Evolutionary conservation across 2,329 filamentous ascomycete genomes (phyloP), one percentile per base, ranked within the genome.

Genomic region (Sclerotinia borealis): DNA sequence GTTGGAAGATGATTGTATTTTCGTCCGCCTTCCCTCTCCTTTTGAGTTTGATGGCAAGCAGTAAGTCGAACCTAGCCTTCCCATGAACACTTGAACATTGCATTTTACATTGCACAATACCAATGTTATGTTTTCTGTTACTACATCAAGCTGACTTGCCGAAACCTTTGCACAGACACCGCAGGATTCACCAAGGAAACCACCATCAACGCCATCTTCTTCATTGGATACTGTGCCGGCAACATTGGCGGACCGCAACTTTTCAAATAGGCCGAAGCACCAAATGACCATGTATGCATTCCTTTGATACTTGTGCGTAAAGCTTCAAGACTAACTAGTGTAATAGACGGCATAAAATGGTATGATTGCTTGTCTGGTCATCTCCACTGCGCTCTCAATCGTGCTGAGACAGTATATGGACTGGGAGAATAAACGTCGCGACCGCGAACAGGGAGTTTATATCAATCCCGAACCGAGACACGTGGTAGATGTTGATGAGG

Each of bases 1-100:
- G 10, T 80, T 79, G 0, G 85, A 82, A 0, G 87, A 87, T 73
- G 88, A 88, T 69, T 75, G 87, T 9, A 77, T 88, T 2, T 81
- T 84, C 0, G 86, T 88, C 72, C 75, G 66, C 60, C 27, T 66
- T 68, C 11, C 67, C 67, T 2, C 52, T 68, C 13, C 55, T 61
- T 8, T 51, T 68, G 27, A 65, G 66, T 84, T 83, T 2, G 83
- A 82, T 4, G 86, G 87, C 69, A 5, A 84, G 82, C 29, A 90
- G 51, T 55, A n/a, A 55, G 36, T 41, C 11, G 19, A 31, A 41
- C 22, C 10, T 22, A 31, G 31, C 22, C 10, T 22, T n/a, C 11
- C 17, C 3, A 55, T 55, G 13, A 31, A 3, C 6, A 15, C 22
- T 17, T 41, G 11, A 15, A 41, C n/a, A n/a, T n/a, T n/a, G n/a